Evolutionary conservation across 805 yeast genomes (phyloP).

Genomic region (Lachancea quebecensis): DNA sequence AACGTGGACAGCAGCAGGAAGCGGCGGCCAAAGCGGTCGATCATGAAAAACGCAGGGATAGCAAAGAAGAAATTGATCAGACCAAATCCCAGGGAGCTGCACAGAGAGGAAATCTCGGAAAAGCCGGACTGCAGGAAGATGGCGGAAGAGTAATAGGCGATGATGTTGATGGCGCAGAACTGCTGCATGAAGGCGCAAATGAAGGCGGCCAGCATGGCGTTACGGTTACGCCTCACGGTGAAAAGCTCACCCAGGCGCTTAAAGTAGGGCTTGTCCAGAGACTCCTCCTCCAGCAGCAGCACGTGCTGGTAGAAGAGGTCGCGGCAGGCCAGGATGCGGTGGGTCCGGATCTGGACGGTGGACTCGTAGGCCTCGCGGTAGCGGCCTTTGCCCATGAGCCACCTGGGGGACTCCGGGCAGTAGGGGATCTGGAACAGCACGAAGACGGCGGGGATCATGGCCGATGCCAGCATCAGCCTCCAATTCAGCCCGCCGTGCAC

Average conservation of each 20-base stretch:
- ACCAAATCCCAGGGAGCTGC: conserved; percentile 86
- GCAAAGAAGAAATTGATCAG: conserved; percentile 75
- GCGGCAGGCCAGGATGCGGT: conserved; percentile 57
- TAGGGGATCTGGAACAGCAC: conserved; percentile 56
- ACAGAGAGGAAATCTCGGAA: conserved; percentile 51
- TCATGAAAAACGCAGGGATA: conserved; percentile 72
- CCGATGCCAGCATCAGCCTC: conserved; percentile 66
- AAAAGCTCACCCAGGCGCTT: conserved; percentile 51
- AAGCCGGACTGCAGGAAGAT: conserved; percentile 67
- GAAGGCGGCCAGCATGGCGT: conserved; percentile 75
- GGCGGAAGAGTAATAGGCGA: conserved; percentile 76
- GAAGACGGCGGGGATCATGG: conserved; percentile 57
- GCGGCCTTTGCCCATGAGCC: conserved; percentile 68
- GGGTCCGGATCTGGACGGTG: conserved; percentile 42
- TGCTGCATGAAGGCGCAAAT: conserved; percentile 87
- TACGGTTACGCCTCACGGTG: conserved; percentile 71
- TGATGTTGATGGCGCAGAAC: conserved; percentile 84
- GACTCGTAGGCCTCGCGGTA: conserved; percentile 53
- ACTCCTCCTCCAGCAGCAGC: conserved; percentile 53
- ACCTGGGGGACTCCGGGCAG: conserved; percentile 70
- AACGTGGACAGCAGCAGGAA: conserved; percentile 49
- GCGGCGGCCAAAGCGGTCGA: conserved; percentile 73
- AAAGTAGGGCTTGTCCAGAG: conserved; percentile 40
- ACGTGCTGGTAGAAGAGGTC: conserved; percentile 65
- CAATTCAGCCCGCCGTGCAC: conserved; percentile 45